Evolutionary conservation across 2,329 filamentous ascomycete genomes (phyloP), one percentile per base, ranked within the genome.

Genomic region (Alternaria sp.): DNA sequence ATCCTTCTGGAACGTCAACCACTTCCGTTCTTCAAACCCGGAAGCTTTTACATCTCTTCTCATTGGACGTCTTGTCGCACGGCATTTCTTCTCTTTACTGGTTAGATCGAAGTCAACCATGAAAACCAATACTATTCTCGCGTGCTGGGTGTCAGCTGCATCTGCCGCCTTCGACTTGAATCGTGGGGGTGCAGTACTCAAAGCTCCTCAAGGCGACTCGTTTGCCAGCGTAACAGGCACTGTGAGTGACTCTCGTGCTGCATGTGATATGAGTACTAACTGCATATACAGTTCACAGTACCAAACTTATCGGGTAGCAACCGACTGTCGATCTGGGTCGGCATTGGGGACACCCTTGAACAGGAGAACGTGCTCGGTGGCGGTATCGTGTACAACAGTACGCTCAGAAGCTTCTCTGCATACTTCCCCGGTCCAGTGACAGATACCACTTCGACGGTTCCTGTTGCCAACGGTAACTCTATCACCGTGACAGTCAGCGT

Each of bases 101-200:
- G 40, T 26, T 23, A 57, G 3, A 10, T 11, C 44, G 15, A n/a
- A 28, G 11, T 12, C 43, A 55, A 49, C 51, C 26, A 73, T 73
- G 72, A 70, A 57, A 54, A 12, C 62, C 28, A 51, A 52, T 21
- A 17, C 45, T 30, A 17, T 72, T 43, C 23, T 68, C 17, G 30
- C 62, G 3, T 66, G 59, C 56, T 67, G 59, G 52, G 32, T 57
- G 26, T 62, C 71, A n/a, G 32, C 47, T 17, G 65, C 58, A 49
- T 61, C 59, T 46, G 72, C 67, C n/a, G 72, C 72, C 7, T 74
- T 69, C 53, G 72, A 74, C 51, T 60, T 63, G 11, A 73, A 73
- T 43, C 63, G 71, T 12, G 72, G 62, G 19, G 71, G 71, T 7
- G 72, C 68, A 13, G 70, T 72, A 12, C 66, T 73, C 52, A 74